Percentiles rank a stretch among this genome's conserved stretches.
Evolutionary conservation across 257 asterid genomes (phyloP).

Genomic region (Forsythia suspensa): DNA sequence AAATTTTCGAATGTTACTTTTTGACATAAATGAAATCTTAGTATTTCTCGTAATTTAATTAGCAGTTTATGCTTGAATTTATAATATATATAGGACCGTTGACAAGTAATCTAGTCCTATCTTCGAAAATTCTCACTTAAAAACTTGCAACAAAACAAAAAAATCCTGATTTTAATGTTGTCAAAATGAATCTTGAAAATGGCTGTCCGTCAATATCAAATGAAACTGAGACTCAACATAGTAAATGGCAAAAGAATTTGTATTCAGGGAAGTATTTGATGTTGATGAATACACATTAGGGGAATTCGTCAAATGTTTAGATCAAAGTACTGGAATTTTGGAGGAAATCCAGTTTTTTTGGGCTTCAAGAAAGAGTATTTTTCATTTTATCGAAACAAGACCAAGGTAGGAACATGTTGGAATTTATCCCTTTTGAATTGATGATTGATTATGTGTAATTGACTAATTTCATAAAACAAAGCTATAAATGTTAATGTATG

Average conservation of each 20-base stretch:
- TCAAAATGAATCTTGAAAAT: neutral
- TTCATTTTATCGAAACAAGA: too few relatives aligned
- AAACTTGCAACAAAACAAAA: neutral
- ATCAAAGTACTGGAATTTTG: neutral
- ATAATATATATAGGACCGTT: too few relatives aligned
- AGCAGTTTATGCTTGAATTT: too few relatives aligned
- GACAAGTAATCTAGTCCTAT: neutral
- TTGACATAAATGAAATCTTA: too few relatives aligned
- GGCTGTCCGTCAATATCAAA: neutral
- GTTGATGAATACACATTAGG: conserved; percentile 7
- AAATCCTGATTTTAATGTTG: too few relatives aligned
- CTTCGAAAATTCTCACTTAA: neutral
- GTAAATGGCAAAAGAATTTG: neutral
- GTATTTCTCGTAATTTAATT: too few relatives aligned
- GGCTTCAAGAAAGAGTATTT: neutral
- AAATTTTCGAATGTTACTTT: too few relatives aligned
- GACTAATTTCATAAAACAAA: too few relatives aligned
- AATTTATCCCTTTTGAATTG: too few relatives aligned
- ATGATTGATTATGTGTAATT: too few relatives aligned
- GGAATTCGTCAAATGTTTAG: neutral
- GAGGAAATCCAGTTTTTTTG: neutral
- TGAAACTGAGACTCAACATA: neutral
- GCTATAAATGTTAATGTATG: too few relatives aligned
- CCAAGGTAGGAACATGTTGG: too few relatives aligned
- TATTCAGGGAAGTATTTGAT: neutral